phyloP scores from a whole-genome alignment of 2,329 filamentous ascomycete genomes.

The Boeremia exigua region DNA sequence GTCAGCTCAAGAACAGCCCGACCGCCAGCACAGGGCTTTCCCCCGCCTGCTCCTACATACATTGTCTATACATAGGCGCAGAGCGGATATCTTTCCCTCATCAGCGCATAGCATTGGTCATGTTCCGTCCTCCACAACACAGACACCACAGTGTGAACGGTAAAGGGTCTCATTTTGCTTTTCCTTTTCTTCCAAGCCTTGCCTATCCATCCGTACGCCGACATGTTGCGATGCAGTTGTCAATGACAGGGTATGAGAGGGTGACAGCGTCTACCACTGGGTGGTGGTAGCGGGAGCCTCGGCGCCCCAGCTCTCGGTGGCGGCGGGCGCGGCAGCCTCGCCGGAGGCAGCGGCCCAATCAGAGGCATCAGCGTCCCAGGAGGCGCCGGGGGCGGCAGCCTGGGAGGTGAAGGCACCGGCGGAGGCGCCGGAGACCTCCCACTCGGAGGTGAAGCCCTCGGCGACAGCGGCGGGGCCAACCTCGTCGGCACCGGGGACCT shows the following conservation, averaged over 20 bases:
- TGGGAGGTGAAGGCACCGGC: constrained; percentile 66
- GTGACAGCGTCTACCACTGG: constrained; percentile 53
- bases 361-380: constrained; percentile 68
- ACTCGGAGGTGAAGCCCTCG: constrained; percentile 80
- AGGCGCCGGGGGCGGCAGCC: constrained; percentile 67
- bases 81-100: constrained; percentile 98
- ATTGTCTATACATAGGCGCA: constrained; percentile 15
- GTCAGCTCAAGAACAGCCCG: constrained; percentile 87
- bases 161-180: constrained; percentile 36
- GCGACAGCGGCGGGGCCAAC: constrained; percentile 80
- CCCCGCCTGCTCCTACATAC: constrained; percentile 61
- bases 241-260: constrained; percentile 46
- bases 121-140: constrained; percentile 29
- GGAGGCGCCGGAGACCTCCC: constrained; percentile 75
- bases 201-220: constrained; percentile 32
- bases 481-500: constrained; percentile 85
- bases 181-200: constrained; percentile 36
- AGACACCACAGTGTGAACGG: constrained; percentile 9
- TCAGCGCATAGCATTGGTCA: constrained; percentile 71
- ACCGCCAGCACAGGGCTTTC: constrained; percentile 96
- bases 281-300: constrained; percentile 45
- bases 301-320: constrained; percentile 60
- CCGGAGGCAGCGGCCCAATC: constrained; percentile 73
- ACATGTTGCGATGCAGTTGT: constrained; percentile 21
- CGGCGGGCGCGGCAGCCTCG: constrained; percentile 45